Percentiles rank a stretch among this genome's conserved stretches.
These are phyloP conservation scores for Suillus americanus DNA, from an alignment of 768 basidiomycete species.

Conservation along the genomic window DNA sequence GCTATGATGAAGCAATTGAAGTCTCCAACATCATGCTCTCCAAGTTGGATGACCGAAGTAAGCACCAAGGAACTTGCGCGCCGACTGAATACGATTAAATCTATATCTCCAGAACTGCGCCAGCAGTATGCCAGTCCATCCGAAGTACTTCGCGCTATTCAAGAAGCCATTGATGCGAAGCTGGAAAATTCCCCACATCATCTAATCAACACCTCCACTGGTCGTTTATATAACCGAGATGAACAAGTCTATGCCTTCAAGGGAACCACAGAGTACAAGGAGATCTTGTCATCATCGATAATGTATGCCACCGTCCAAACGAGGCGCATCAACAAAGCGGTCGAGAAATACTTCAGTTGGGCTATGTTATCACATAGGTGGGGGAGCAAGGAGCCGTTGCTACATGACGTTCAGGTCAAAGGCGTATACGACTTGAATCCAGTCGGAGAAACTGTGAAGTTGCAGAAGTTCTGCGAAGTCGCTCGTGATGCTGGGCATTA, in stretches of 20 bases:
- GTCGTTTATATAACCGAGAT: not conserved
- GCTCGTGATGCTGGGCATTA: constrained; percentile 20
- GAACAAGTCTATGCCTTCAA: not conserved
- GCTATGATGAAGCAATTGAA: not conserved
- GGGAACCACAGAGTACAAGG: not conserved
- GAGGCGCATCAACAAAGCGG: not conserved
- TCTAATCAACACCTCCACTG: not conserved
- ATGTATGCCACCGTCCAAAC: not conserved
- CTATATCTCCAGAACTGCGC: not conserved
- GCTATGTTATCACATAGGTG: constrained; percentile 27
- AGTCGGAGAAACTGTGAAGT: constrained; percentile 13
- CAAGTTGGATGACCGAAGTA: not conserved
- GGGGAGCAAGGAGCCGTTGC: constrained; percentile 17
- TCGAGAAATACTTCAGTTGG: constrained; percentile 18
- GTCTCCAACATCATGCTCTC: not conserved
- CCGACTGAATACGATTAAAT: not conserved
- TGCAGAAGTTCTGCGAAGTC: constrained; percentile 19
- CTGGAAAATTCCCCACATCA: not conserved
- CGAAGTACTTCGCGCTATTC: not conserved
- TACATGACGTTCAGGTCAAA: constrained; percentile 15
- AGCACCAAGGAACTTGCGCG: not conserved
- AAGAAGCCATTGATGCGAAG: not conserved
- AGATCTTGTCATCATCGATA: not conserved
- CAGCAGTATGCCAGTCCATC: not conserved
- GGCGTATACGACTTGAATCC: constrained; percentile 17